These are phyloP conservation scores for Phytopythium aichiense DNA, from an alignment of 352 stramenopile genomes.

Conservation along the genomic window DNA sequence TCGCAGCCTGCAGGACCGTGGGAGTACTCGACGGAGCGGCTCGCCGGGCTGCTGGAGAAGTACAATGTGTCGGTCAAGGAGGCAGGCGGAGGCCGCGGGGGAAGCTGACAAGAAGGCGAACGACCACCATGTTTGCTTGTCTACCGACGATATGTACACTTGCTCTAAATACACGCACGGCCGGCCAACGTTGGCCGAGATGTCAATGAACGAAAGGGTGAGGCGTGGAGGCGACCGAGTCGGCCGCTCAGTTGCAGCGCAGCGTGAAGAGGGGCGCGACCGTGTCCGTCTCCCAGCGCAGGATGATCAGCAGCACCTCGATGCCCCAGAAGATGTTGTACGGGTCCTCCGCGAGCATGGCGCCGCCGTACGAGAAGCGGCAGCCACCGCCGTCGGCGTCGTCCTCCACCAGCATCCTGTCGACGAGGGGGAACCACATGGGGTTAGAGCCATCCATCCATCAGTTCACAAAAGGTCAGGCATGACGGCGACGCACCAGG, in stretches of 20 bases:
- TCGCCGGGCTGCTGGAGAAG: slow-evolving; percentile 55
- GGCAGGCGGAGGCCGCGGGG: background rate
- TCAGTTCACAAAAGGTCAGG: background rate
- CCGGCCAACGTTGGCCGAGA: background rate
- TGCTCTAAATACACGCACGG: slow-evolving; percentile 3
- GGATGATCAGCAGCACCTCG: slow-evolving; percentile 40
- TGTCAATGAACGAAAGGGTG: background rate
- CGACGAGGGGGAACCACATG: background rate
- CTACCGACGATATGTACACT: slow-evolving; percentile 1
- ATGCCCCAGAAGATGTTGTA: slow-evolving; percentile 45
- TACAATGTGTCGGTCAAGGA: slow-evolving; percentile 55
- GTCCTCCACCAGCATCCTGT: slow-evolving; percentile 38
- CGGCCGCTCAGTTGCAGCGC: slow-evolving; percentile 21
- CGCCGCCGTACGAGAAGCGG: slow-evolving; percentile 32
- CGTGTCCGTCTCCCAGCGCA: slow-evolving; percentile 38
- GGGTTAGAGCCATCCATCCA: background rate
- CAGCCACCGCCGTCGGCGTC: slow-evolving; percentile 24
- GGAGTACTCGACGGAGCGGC: slow-evolving; percentile 56
- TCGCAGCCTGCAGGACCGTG: slow-evolving; percentile 14
- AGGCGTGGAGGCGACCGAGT: background rate
- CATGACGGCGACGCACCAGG: slow-evolving; percentile 19
- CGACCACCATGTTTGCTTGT: background rate
- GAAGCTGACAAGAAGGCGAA: background rate
- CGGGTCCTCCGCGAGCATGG: slow-evolving; percentile 27
- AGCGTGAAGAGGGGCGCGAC: slow-evolving; percentile 44